Percentiles rank a stretch among this genome's conserved stretches.
These are phyloP conservation scores for Kluyveromyces marxianus DNA, from an alignment of 1,139 yeast genomes.

Conservation along the genomic window DNA sequence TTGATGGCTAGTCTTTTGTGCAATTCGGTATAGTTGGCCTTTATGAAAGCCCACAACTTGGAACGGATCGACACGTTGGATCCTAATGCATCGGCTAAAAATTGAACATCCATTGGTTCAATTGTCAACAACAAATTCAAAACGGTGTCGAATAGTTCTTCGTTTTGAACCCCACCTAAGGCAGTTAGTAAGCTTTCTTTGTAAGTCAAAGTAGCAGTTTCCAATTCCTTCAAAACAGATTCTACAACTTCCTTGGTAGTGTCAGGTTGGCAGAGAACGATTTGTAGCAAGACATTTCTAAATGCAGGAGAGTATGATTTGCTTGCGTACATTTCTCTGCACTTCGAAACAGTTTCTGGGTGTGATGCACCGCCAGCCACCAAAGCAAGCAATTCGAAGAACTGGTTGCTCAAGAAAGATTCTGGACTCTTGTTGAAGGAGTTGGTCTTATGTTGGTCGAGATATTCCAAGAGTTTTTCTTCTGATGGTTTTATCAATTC, in stretches of 20 bases:
- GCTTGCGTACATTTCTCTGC: conserved; percentile 36
- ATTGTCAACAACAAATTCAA: conserved; percentile 17
- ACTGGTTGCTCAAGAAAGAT: conserved; percentile 42
- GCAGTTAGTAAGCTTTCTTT: conserved; percentile 59
- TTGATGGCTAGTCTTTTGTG: conserved; percentile 45
- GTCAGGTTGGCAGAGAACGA: conserved; percentile 38
- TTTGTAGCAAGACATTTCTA: conserved; percentile 45
- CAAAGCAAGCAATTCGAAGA: conserved; percentile 44
- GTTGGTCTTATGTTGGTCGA: conserved; percentile 25
- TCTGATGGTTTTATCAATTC: conserved; percentile 39
- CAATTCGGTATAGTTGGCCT: conserved; percentile 44
- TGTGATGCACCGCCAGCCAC: conserved; percentile 47
- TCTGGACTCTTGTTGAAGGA: conserved; percentile 9
- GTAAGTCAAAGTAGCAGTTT: conserved; percentile 57
- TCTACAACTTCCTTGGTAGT: conserved; percentile 42
- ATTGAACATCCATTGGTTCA: conserved; percentile 63
- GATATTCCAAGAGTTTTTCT: conserved; percentile 35
- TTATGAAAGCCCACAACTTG: conserved; percentile 49
- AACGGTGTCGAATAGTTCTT: conserved; percentile 26
- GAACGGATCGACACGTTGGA: conserved; percentile 44
- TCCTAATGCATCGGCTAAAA: conserved; percentile 46
- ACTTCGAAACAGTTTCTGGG: conserved; percentile 42
- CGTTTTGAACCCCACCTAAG: conserved; percentile 48
- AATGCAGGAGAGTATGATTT: conserved; percentile 37
- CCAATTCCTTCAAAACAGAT: conserved; percentile 42